These are phyloP conservation scores for Verticillium klebahnii DNA, from an alignment of 2,329 filamentous ascomycete genomes.

Conservation along the genomic window DNA sequence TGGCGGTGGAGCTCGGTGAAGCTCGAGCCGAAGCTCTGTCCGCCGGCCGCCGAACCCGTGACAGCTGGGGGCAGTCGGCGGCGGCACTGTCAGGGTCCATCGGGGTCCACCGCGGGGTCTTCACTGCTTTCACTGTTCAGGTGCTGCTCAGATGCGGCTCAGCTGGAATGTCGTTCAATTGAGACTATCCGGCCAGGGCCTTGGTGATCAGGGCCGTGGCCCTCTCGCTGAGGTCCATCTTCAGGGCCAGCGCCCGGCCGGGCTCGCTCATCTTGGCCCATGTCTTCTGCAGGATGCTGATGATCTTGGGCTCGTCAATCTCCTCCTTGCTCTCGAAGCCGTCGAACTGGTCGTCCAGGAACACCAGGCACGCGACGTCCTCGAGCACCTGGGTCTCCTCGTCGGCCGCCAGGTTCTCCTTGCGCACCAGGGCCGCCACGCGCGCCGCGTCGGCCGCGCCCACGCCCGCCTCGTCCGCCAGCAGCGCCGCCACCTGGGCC, in stretches of 20 bases:
- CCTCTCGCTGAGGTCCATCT: conserved; percentile 59
- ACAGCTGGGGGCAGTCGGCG: not conserved
- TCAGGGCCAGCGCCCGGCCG: conserved; percentile 60
- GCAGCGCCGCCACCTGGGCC: conserved; percentile 49
- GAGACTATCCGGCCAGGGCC: conserved; percentile 41
- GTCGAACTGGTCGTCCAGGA: conserved; percentile 82
- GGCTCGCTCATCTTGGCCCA: conserved; percentile 69
- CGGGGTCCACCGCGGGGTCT: no score
- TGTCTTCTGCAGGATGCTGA: conserved; percentile 67
- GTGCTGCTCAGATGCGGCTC: no score
- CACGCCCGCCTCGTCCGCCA: conserved; percentile 30
- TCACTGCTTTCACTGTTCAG: no score
- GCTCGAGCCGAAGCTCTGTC: not conserved
- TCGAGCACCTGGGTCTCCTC: conserved; percentile 70
- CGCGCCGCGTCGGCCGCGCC: conserved; percentile 49
- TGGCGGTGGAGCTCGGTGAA: not conserved
- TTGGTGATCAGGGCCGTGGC: conserved; percentile 58
- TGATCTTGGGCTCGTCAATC: conserved; percentile 70
- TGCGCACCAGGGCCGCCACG: conserved; percentile 69
- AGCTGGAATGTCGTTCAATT: no score
- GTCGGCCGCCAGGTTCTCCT: conserved; percentile 62
- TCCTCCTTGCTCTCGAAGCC: conserved; percentile 65
- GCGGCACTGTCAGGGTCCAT: no score
- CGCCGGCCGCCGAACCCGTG: not conserved
- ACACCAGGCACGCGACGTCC: conserved; percentile 83